These are phyloP conservation scores for Ammopiptanthus mongolicus DNA, from an alignment of 306 rosid species.

Conservation along the genomic window DNA sequence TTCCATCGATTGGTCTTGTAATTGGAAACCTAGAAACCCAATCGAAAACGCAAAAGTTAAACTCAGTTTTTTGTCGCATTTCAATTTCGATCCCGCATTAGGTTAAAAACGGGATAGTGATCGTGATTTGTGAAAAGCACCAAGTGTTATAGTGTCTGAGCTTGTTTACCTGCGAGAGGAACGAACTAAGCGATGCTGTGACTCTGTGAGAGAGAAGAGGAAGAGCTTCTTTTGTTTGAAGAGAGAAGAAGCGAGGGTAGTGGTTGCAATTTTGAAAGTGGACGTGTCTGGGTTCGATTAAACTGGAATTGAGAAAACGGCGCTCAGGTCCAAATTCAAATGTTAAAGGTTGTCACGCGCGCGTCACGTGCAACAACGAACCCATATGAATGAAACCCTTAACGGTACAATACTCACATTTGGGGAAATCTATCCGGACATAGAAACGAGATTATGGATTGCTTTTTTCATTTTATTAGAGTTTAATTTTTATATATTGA, in stretches of 20 bases:
- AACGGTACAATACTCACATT: slow-evolving; percentile 35
- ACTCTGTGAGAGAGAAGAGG: too few relatives aligned
- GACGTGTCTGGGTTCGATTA: too few relatives aligned
- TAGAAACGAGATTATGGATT: too few relatives aligned
- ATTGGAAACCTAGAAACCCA: slow-evolving; percentile 22
- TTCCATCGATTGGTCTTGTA: slow-evolving; percentile 55
- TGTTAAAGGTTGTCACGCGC: slow-evolving; percentile 32
- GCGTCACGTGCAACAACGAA: too few relatives aligned
- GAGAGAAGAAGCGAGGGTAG: background rate
- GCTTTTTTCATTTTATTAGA: too few relatives aligned
- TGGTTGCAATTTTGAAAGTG: slow-evolving; percentile 46
- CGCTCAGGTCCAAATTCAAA: slow-evolving; percentile 75
- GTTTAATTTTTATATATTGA: too few relatives aligned
- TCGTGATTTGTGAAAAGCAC: background rate
- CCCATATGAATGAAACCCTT: too few relatives aligned
- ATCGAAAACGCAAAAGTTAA: background rate
- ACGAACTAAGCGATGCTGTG: too few relatives aligned
- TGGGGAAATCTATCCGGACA: background rate
- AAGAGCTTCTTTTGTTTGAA: slow-evolving; percentile 11
- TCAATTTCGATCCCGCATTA: background rate
- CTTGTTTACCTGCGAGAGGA: slow-evolving; percentile 24
- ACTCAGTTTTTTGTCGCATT: background rate
- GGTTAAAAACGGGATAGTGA: background rate
- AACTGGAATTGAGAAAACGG: slow-evolving; percentile 43
- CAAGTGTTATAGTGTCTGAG: background rate